These are phyloP conservation scores for Fraxinus americana DNA, from an alignment of 257 asterid genomes.

Conservation along the genomic window DNA sequence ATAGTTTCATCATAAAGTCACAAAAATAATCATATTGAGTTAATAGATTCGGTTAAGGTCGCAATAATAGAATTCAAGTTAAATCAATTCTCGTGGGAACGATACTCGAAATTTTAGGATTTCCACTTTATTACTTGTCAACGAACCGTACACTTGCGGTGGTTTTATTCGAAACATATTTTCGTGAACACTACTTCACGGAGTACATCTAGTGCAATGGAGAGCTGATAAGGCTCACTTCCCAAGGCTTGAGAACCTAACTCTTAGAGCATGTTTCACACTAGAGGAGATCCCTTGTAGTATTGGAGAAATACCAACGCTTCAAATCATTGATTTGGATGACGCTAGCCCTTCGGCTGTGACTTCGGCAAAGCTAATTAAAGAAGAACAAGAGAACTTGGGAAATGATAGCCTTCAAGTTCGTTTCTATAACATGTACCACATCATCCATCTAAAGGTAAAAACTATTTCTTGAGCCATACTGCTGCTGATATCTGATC, in stretches of 20 bases:
- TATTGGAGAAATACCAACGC: conserved; percentile 22
- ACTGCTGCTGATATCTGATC: no score
- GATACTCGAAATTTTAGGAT: no score
- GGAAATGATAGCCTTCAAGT: conserved; percentile 17
- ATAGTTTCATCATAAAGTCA: no score
- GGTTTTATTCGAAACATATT: no score
- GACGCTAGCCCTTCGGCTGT: neutral
- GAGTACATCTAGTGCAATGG: conserved; percentile 12
- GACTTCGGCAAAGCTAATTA: conserved; percentile 14
- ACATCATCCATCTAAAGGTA: neutral
- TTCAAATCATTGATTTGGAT: conserved; percentile 9
- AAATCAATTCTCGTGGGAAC: no score
- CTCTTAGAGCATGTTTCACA: neutral
- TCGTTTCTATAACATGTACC: no score
- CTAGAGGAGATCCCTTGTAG: conserved; percentile 26
- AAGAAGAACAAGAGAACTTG: conserved; percentile 9
- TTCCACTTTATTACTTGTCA: no score
- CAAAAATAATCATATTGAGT: no score
- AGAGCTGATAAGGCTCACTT: conserved; percentile 2
- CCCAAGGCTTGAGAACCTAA: conserved; percentile 16
- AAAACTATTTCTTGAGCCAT: neutral
- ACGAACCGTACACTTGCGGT: no score
- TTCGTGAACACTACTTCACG: conserved; percentile 11
- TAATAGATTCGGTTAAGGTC: no score
- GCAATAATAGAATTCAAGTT: no score